A percentile compares a stretch with the other conserved stretches of the same genome.
These are phyloP conservation scores for Fusarium sp. DNA, from an alignment of 2,329 filamentous ascomycete genomes.

Conservation along the genomic window DNA sequence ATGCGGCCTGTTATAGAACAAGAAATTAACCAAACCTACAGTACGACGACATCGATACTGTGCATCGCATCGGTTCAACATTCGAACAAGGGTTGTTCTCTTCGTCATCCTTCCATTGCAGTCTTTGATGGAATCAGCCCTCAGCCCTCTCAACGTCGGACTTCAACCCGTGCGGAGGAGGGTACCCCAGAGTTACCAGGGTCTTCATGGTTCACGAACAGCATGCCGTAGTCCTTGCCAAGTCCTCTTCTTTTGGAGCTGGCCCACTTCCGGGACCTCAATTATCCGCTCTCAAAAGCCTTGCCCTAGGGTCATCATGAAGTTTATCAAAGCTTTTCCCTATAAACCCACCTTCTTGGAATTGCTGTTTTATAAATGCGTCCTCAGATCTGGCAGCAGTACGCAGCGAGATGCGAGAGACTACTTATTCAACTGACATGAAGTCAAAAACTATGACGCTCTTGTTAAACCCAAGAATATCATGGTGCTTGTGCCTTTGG, in stretches of 20 bases:
- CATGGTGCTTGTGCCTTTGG: constrained; percentile 32
- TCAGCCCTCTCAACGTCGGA: background rate
- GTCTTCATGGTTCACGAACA: constrained; percentile 29
- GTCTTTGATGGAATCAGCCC: background rate
- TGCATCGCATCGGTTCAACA: background rate
- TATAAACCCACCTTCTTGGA: constrained; percentile 11
- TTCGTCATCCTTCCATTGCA: constrained; percentile 5
- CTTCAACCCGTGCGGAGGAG: constrained; percentile 33
- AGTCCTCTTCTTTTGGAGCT: constrained; percentile 1
- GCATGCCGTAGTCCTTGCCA: constrained; percentile 28
- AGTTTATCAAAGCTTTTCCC: constrained; percentile 28
- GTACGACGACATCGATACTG: background rate
- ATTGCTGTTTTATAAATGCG: constrained; percentile 1
- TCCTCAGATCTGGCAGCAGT: background rate
- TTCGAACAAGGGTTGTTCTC: background rate
- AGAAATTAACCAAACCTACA: background rate
- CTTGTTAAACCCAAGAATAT: background rate
- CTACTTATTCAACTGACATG: constrained; percentile 14
- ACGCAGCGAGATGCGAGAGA: background rate
- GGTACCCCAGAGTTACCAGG: constrained; percentile 31
- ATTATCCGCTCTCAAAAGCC: constrained; percentile 13
- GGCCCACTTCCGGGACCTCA: constrained; percentile 24
- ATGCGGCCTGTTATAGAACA: constrained; percentile 33
- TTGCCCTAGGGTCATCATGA: constrained; percentile 11
- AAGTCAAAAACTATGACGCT: constrained; percentile 3